Evolutionary conservation across 2,329 filamentous ascomycete genomes (phyloP).

Genomic region (Botrytis paeoniae): DNA sequence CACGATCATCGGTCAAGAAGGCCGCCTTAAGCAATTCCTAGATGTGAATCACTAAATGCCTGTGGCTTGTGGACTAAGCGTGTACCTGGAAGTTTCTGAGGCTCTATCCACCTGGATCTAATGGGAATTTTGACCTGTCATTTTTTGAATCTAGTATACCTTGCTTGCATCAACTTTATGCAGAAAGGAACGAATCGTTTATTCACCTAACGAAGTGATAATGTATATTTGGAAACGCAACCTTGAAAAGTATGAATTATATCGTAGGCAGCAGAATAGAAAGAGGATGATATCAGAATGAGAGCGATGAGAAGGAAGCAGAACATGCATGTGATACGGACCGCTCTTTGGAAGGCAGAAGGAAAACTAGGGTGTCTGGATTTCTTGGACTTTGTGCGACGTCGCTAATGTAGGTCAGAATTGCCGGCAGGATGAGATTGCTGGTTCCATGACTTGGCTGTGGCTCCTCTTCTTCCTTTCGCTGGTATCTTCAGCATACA

Average conservation of each 20-base stretch:
- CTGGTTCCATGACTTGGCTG: slow-evolving; percentile 13
- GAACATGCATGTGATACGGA: slow-evolving; percentile 18
- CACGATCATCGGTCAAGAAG: slow-evolving; percentile 1
- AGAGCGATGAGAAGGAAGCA: neutral
- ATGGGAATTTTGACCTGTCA: slow-evolving; percentile 18
- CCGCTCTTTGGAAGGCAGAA: neutral
- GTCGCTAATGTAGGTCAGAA: slow-evolving; percentile 7
- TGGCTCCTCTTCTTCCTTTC: slow-evolving; percentile 10
- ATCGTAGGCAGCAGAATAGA: slow-evolving; percentile 16
- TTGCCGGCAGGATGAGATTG: slow-evolving; percentile 10
- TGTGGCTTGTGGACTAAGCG: neutral
- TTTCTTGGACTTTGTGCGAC: slow-evolving; percentile 6
- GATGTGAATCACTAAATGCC: slow-evolving; percentile 13
- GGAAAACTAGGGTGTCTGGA: neutral
- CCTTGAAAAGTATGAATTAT: neutral
- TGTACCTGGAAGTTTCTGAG: slow-evolving; percentile 11
- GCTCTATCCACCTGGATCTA: slow-evolving; percentile 5
- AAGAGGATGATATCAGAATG: slow-evolving; percentile 2
- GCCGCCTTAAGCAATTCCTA: slow-evolving; percentile 17
- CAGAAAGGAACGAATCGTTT: neutral
- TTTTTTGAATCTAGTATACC: slow-evolving; percentile 9
- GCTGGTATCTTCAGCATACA: neutral
- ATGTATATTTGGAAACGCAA: slow-evolving; percentile 16
- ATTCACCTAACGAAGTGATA: neutral
- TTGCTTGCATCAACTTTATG: slow-evolving; percentile 18